A percentile compares a stretch with the other conserved stretches of the same genome.
Conservation (phyloP, 768 basidiomycete species). For the Pisolithus marmoratus region DNA sequence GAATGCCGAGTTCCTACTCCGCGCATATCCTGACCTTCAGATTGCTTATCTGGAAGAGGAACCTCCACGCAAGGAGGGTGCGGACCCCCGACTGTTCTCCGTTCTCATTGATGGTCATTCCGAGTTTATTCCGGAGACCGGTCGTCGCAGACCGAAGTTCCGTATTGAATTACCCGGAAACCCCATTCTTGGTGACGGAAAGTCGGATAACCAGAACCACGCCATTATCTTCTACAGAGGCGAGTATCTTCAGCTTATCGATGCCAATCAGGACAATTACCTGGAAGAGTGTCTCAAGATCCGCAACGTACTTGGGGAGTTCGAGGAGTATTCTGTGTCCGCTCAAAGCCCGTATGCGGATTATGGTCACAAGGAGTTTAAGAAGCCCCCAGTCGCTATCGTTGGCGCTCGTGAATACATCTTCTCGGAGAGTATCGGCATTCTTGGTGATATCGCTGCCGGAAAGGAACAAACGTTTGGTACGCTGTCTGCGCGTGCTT, state of each 20-base stretch:
- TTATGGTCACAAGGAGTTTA: conserved; percentile 86
- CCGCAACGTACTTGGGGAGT: conserved; percentile 95
- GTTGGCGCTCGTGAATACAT: conserved; percentile 99
- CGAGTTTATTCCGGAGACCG: conserved; percentile 87
- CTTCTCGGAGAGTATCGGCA: conserved; percentile 99
- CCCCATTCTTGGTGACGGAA: conserved; percentile 97
- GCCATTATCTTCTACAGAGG: conserved; percentile 99
- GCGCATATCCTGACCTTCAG: conserved; percentile 97
- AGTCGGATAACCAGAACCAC: conserved; percentile 99
- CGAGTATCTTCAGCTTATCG: conserved; percentile 98
- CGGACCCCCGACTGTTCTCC: conserved; percentile 92
- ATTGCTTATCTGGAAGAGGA: conserved; percentile 99
- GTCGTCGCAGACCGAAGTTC: conserved; percentile 92
- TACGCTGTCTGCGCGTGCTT: conserved; percentile 89
- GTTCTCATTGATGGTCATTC: conserved; percentile 97
- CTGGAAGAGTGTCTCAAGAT: conserved; percentile 99
- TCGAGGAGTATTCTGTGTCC: conserved; percentile 86
- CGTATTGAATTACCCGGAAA: conserved; percentile 97
- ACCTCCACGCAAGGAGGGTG: conserved; percentile 87
- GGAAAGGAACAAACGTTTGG: conserved; percentile 99
- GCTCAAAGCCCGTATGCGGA: conserved; percentile 89
- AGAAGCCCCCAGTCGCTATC: conserved; percentile 86
- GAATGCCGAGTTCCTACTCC: conserved; percentile 95
- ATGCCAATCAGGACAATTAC: conserved; percentile 99
- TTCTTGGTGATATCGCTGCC: conserved; percentile 95